phyloP scores from a whole-genome alignment of 129 eudicot species.

The Chrysanthemum lavandulifolium region DNA sequence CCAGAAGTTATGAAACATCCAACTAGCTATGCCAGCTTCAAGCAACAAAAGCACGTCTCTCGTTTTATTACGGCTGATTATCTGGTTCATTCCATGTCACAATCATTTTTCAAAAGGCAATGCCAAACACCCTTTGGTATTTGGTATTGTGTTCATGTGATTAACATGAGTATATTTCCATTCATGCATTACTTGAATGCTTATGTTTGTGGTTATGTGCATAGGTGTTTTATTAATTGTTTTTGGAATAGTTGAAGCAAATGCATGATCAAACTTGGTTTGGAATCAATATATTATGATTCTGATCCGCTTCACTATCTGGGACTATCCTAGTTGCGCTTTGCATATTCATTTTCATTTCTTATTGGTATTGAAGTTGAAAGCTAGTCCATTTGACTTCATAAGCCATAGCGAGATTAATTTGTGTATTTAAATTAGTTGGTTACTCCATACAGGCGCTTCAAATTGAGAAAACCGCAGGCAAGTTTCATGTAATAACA shows the following conservation, averaged over 20 bases:
- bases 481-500: slow-evolving; percentile 56
- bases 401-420: slow-evolving; percentile 3
- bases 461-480: slow-evolving; percentile 64
- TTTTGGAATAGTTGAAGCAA: slow-evolving; percentile 5
- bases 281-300: neutral
- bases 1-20: too few species aligned
- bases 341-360: neutral
- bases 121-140: neutral
- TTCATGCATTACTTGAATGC: slow-evolving; percentile 12
- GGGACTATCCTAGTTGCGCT: neutral
- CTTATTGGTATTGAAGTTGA: neutral
- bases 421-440: slow-evolving; percentile 6
- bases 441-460: slow-evolving; percentile 60
- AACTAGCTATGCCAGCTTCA: too few species aligned
- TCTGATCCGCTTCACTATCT: neutral
- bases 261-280: slow-evolving; percentile 1
- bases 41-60: too few species aligned
- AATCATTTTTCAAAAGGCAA: too few species aligned
- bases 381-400: neutral
- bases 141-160: slow-evolving; percentile 2
- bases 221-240: neutral
- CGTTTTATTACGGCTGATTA: too few species aligned
- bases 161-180: slow-evolving; percentile 3
- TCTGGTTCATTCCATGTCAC: too few species aligned
- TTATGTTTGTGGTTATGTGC: slow-evolving; percentile 17